Conservation (phyloP, 106 monocot genomes). For the Cymbidium sinense region DNA sequence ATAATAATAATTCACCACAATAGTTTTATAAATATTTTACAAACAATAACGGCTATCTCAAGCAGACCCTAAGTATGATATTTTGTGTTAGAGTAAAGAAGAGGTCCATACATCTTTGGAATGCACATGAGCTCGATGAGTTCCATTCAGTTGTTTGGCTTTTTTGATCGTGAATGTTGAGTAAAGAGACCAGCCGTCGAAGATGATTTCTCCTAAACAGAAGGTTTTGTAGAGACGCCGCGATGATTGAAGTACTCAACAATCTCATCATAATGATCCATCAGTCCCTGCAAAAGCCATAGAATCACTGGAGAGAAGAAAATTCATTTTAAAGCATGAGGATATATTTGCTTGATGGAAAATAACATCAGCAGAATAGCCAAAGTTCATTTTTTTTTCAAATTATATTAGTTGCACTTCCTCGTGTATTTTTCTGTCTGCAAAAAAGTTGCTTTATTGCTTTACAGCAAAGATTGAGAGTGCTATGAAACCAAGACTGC, state of each 20-base stretch:
- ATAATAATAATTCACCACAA: no score
- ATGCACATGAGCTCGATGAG: constrained; percentile 64
- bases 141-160: constrained; percentile 47
- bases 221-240: constrained; percentile 50
- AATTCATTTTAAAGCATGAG: neutral
- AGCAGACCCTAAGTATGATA: neutral
- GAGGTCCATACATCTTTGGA: constrained; percentile 25
- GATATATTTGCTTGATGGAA: no score
- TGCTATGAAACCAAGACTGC: no score
- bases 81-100: neutral
- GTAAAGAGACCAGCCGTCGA: constrained; percentile 36
- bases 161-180: constrained; percentile 41
- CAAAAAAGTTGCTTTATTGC: no score
- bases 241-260: constrained; percentile 44
- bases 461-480: no score
- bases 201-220: constrained; percentile 27
- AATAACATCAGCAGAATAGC: no score
- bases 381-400: no score
- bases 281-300: constrained; percentile 34
- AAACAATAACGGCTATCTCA: neutral
- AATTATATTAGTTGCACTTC: no score
- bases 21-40: neutral
- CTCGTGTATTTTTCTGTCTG: no score
- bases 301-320: neutral
- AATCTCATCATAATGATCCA: constrained; percentile 38